Evolutionary conservation across 169 alveolate species (phyloP).

Genomic region (Plasmodium inui): DNA sequence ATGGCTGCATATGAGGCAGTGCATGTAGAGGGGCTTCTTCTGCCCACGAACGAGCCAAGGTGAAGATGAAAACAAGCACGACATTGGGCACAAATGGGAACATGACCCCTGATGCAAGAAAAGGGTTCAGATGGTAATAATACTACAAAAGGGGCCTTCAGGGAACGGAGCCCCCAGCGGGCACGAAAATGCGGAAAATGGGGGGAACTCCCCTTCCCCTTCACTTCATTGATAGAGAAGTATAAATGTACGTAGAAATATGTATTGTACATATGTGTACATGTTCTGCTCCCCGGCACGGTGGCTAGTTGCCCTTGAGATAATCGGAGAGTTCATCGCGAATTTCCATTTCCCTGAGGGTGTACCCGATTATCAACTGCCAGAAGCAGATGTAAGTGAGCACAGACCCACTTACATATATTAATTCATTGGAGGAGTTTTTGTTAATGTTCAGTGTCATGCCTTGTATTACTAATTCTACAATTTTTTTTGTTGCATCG

Average conservation of each 20-base stretch:
- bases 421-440: constrained; percentile 33
- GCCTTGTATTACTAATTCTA: constrained; percentile 81
- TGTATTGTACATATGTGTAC: neutral
- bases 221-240: no score
- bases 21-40: neutral
- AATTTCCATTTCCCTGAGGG: constrained; percentile 85
- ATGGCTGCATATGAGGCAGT: neutral
- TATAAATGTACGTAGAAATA: neutral
- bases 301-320: constrained; percentile 13
- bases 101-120: neutral
- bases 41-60: neutral
- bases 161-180: neutral
- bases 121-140: neutral
- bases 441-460: constrained; percentile 76
- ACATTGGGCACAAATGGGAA: neutral
- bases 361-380: constrained; percentile 89
- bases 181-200: neutral
- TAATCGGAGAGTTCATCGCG: constrained; percentile 79
- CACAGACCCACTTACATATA: constrained; percentile 74
- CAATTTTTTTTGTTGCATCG: constrained; percentile 85
- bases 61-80: neutral
- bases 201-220: neutral
- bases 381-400: constrained; percentile 87
- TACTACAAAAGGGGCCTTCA: no score
- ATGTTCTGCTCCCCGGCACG: neutral